Evolutionary conservation across 1,139 yeast genomes (phyloP), one percentile per base, ranked within the genome.

Genomic region (Taphrina sp.): DNA sequence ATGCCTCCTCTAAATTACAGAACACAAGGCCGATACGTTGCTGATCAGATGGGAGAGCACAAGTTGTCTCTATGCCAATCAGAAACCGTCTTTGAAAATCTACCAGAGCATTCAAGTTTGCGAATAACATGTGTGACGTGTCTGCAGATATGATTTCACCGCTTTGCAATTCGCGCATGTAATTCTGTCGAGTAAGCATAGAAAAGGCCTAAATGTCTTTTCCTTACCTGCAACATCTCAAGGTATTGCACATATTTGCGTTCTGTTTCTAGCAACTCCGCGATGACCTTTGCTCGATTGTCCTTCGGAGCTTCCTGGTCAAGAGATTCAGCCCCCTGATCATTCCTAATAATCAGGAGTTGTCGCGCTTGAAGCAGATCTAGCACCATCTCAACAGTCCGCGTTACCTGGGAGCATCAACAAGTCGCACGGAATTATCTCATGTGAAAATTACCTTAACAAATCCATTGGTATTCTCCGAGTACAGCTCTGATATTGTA

Each of bases 51-150:
- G 90, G 86, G 5, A 85, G 83, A 43, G 81, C 75, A 3, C 89
- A 82, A 69, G 90, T 90, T 65, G 92, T 86, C 71, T 92, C 99
- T 59, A 90, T 72, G 0, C 96, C 95, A 51, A 87, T 82, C 57
- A 92, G 72, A 59, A 92, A 84, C 62, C 96, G 77, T 65, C 97
- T 79, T 72, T 94, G 98, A 68, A 90, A 89, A 70, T 92, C 98
- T 47, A 92, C 79, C 42, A 92, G 81, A 61, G 84, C 89, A 60
- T 79, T 78, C 58, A 92, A 71, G 66, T 88, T 89, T n/a, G 98
- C 97, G 68, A 92, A 88, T 39, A 92, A 70, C 66, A 78, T 76
- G 68, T 87, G 90, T 53, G 89, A 76, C 62, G 85, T 89, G 64
- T 90, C 97, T 17, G 83, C 80, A 4, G 90, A 79, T 19, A 92